phyloP scores from a whole-genome alignment of 768 basidiomycete species.

The Dentipellis sp. region DNA sequence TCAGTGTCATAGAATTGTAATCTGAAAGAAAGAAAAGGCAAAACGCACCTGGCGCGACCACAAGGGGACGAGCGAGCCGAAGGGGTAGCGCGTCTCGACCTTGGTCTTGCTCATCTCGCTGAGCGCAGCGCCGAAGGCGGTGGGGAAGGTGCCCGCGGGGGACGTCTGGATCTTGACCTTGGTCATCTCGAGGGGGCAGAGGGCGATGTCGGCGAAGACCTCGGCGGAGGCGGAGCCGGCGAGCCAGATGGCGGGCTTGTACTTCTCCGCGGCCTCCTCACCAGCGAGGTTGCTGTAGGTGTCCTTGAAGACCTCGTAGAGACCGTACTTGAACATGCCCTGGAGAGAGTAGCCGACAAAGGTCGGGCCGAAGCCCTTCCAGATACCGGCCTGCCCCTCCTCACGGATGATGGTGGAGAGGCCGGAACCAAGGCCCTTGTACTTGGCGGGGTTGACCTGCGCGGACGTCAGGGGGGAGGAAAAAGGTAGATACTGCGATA shows the following conservation, averaged over 20 bases:
- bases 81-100: constrained; percentile 72
- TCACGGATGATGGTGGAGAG: constrained; percentile 63
- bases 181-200: constrained; percentile 92
- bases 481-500: not conserved
- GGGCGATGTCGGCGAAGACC: constrained; percentile 87
- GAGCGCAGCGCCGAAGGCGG: constrained; percentile 61
- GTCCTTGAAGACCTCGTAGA: constrained; percentile 97
- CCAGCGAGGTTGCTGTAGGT: constrained; percentile 83
- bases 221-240: constrained; percentile 92
- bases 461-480: not conserved
- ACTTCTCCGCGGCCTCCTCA: constrained; percentile 67
- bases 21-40: not conserved
- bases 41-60: constrained; percentile 75
- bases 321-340: constrained; percentile 98
- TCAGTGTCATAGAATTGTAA: not conserved
- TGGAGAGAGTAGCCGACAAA: constrained; percentile 90
- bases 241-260: constrained; percentile 89
- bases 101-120: constrained; percentile 58
- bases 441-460: constrained; percentile 72
- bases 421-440: constrained; percentile 53
- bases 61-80: constrained; percentile 76
- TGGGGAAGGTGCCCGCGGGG: constrained; percentile 67
- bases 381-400: constrained; percentile 79
- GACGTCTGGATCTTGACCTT: constrained; percentile 89
- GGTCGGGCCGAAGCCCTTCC: constrained; percentile 94